phyloP scores from a whole-genome alignment of 139 green algal species.

The Nannochloris sp. region DNA sequence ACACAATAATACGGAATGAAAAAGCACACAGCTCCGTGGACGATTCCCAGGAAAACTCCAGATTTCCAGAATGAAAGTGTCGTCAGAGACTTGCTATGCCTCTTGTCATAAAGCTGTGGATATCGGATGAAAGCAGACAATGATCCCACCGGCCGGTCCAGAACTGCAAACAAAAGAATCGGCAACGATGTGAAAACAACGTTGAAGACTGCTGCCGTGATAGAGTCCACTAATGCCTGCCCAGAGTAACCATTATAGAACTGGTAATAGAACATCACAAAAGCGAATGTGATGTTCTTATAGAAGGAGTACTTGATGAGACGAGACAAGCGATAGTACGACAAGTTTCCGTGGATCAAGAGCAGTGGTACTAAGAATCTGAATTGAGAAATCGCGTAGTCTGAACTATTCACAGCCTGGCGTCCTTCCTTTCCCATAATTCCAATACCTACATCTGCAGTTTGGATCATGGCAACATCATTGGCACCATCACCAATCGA shows the following conservation, averaged over 20 bases:
- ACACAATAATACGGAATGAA: slow-evolving; percentile 50
- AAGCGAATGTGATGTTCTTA: slow-evolving; percentile 93
- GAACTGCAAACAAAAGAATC: slow-evolving; percentile 69
- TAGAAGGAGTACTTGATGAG: slow-evolving; percentile 97
- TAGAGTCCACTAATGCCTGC: slow-evolving; percentile 45
- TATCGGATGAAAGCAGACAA: slow-evolving; percentile 36
- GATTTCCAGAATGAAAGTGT: slow-evolving; percentile 48
- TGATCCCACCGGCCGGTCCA: slow-evolving; percentile 54
- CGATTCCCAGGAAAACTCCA: slow-evolving; percentile 31
- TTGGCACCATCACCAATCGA: slow-evolving; percentile 97
- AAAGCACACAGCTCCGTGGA: slow-evolving; percentile 47
- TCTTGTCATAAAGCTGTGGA: slow-evolving; percentile 56
- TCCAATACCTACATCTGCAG: slow-evolving; percentile 90
- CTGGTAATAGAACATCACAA: slow-evolving; percentile 72
- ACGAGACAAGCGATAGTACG: slow-evolving; percentile 75
- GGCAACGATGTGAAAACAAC: slow-evolving; percentile 72
- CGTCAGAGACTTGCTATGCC: slow-evolving; percentile 23
- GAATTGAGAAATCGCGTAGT: slow-evolving; percentile 87
- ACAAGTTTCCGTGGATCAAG: slow-evolving; percentile 82
- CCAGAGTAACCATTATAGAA: slow-evolving; percentile 24
- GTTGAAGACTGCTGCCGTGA: slow-evolving; percentile 47
- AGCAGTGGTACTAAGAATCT: slow-evolving; percentile 88
- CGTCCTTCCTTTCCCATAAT: slow-evolving; percentile 92
- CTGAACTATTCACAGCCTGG: slow-evolving; percentile 79
- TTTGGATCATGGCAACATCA: slow-evolving; percentile 93